Base-by-base conservation (phyloP, 176 grass and related monocot species). In the Oryza brachyantha region DNA sequence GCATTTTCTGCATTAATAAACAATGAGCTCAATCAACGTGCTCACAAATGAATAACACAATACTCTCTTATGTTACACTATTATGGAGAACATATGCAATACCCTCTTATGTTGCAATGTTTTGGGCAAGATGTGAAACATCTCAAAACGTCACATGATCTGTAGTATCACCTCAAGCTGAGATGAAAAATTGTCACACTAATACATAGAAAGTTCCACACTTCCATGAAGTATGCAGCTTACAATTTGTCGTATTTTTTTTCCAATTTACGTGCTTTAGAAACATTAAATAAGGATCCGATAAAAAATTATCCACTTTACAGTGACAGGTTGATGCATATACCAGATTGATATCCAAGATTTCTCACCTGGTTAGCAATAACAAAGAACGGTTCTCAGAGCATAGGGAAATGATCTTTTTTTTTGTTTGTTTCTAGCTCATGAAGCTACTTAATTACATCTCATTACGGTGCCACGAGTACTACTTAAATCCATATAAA, bases 1-100 rank as follows among this genome's bases (percentile, higher is more conserved):
- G 73, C 17, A 92, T 22, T 92, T 82, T 86, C 90, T 90, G 95
- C 61, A 83, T 68, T 43, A 80, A 75, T 21, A 75, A 67, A 90
- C 28, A 66, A 80, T 62, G 10, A 80, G 54, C 19, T 82, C 8
- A 70, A 77, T 60, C 25, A 62, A 72, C 86, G 36, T 29, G 46
- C 16, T 66, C 0, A 61, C 3, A 68, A 41, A 79, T 68, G 10
- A 64, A 74, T 19, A 50, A 17, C 61, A 69, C 14, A 34, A 10
- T 28, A 72, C 29, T 69, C n/a, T 21, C 59, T 36, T 68, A 42
- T 85, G 24, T 40, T 64, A 55, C 42, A 64, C 29, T 29, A 32
- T 45, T 64, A 52, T 26, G 62, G 12, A 70, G 19, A 72, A 64
- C 10, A 72, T 64, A 34, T 10, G 61, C 35, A 84, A 84, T 27